phyloP scores from a whole-genome alignment of 371 early-diverging fungal species.

The Syncephalis fuscata region DNA sequence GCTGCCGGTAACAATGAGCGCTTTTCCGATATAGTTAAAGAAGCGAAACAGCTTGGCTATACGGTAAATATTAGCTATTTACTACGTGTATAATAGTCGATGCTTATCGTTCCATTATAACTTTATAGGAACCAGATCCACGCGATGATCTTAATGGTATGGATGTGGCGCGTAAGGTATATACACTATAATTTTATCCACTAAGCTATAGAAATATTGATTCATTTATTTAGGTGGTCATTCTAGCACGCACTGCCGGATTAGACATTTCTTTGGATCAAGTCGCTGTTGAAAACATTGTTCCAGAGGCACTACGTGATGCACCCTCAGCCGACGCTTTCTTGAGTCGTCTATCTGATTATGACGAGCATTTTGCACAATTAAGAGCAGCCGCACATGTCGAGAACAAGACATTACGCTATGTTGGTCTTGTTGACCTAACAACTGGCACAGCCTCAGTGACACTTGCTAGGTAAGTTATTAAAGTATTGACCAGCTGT shows the following conservation, averaged over 20 bases:
- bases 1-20: conserved; percentile 20
- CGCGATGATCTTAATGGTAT: conserved; percentile 95
- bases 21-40: conserved; percentile 79
- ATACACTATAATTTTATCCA: background rate
- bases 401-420: conserved; percentile 66
- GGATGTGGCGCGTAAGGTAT: conserved; percentile 94
- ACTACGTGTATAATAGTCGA: background rate
- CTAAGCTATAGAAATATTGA: background rate
- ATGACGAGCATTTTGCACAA: conserved; percentile 62
- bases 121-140: conserved; percentile 80
- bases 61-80: conserved; percentile 29
- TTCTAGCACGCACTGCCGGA: conserved; percentile 81
- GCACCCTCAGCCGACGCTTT: conserved; percentile 62
- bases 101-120: background rate
- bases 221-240: conserved; percentile 33
- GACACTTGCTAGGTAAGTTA: conserved; percentile 45
- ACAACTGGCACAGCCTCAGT: conserved; percentile 49
- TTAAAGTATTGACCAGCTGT: background rate
- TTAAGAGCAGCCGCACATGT: conserved; percentile 58
- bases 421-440: conserved; percentile 76
- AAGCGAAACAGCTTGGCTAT: conserved; percentile 85
- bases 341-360: conserved; percentile 63
- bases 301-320: conserved; percentile 67
- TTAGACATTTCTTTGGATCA: conserved; percentile 52
- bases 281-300: conserved; percentile 83